Evolutionary conservation across 345 rosid genomes (phyloP).

Genomic region (Excoecaria agallocha): DNA sequence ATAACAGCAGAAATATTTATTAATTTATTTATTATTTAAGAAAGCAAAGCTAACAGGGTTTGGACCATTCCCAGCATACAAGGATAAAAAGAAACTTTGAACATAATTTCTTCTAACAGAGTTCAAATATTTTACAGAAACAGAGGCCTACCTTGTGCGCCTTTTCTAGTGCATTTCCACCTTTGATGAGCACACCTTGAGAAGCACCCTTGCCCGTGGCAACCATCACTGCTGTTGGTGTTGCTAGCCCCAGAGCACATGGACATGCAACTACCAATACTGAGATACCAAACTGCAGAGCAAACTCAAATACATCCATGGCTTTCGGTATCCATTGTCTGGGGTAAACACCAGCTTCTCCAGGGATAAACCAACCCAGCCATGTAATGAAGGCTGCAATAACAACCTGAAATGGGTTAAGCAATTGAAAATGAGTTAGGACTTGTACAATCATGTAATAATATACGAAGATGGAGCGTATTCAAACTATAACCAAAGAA

Average conservation of each 20-base stretch:
- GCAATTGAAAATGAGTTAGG: slow-evolving; percentile 7
- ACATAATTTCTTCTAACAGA: neutral
- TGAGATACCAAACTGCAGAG: slow-evolving; percentile 73
- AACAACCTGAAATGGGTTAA: slow-evolving; percentile 47
- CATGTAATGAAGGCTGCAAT: slow-evolving; percentile 52
- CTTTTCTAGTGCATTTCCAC: slow-evolving; percentile 70
- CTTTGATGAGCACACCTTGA: slow-evolving; percentile 75
- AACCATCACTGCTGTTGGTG: slow-evolving; percentile 83
- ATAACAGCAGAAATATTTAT: neutral
- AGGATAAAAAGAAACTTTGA: neutral
- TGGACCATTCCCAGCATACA: neutral
- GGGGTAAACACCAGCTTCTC: slow-evolving; percentile 52
- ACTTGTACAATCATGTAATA: neutral
- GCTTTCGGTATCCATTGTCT: slow-evolving; percentile 56
- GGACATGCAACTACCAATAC: slow-evolving; percentile 79
- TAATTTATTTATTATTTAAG: neutral
- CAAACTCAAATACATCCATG: slow-evolving; percentile 66
- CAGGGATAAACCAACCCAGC: slow-evolving; percentile 68
- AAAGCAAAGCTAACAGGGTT: neutral
- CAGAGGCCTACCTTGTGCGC: slow-evolving; percentile 53
- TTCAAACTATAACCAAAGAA: slow-evolving; percentile 1
- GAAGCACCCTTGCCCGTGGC: slow-evolving; percentile 85
- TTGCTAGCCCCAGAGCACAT: slow-evolving; percentile 76
- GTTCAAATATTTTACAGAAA: slow-evolving; percentile 4
- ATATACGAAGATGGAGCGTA: neutral